Evolutionary conservation across 192 early-diverging fungal species (phyloP).

Genomic region (Lobosporangium transversale): DNA sequence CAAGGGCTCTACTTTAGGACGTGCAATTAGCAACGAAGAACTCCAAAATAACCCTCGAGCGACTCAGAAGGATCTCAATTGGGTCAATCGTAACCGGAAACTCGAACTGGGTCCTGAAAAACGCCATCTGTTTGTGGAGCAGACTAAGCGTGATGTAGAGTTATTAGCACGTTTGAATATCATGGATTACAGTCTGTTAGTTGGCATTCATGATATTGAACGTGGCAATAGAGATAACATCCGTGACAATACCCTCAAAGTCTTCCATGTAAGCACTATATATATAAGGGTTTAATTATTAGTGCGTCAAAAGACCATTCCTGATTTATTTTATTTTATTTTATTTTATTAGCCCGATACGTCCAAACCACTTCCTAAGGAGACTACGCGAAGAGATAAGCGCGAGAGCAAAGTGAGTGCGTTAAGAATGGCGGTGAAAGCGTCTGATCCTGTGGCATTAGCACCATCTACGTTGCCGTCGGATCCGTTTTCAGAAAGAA

Average conservation of each 20-base stretch:
- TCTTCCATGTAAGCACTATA: constrained; percentile 65
- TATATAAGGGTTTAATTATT: neutral
- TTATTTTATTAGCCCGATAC: constrained; percentile 54
- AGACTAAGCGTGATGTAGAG: constrained; percentile 88
- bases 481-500: constrained; percentile 67
- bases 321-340: neutral
- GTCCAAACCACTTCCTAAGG: constrained; percentile 53
- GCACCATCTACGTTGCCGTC: constrained; percentile 67
- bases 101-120: constrained; percentile 88
- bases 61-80: constrained; percentile 97
- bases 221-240: constrained; percentile 90
- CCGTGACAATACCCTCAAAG: constrained; percentile 89
- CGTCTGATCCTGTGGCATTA: constrained; percentile 67
- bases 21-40: constrained; percentile 81
- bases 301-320: no score
- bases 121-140: constrained; percentile 78
- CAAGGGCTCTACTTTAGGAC: constrained; percentile 92
- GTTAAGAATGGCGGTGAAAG: constrained; percentile 62
- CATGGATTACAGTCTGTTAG: constrained; percentile 98
- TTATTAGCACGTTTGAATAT: constrained; percentile 83
- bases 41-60: constrained; percentile 82
- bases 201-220: constrained; percentile 90
- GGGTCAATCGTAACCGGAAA: constrained; percentile 78
- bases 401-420: constrained; percentile 66
- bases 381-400: constrained; percentile 55